A percentile compares a stretch with the other conserved stretches of the same genome.
Conservation (phyloP, 202 grass and related monocot genomes). For the Bolboschoenoplectus hybrid region DNA sequence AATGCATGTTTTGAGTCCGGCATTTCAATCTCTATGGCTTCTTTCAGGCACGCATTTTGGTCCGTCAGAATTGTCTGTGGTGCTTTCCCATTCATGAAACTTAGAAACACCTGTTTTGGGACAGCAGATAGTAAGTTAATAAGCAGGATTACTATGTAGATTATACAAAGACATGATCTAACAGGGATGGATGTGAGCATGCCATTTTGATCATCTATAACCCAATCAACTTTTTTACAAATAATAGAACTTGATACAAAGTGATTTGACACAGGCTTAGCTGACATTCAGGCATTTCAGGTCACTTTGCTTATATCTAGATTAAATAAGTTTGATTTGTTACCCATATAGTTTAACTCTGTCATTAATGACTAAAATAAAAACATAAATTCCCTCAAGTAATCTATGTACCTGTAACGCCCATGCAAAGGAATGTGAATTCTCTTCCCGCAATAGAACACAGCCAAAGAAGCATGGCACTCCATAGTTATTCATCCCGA, state of each 20-base stretch:
- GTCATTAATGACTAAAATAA: neutral
- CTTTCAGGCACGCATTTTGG: conserved; percentile 60
- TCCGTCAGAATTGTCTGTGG: conserved; percentile 65
- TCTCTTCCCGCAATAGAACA: conserved; percentile 54
- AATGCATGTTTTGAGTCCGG: conserved; percentile 67
- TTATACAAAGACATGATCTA: neutral
- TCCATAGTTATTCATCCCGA: conserved; percentile 77
- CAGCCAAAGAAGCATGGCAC: conserved; percentile 58
- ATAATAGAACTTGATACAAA: neutral
- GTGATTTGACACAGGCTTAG: neutral
- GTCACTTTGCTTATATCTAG: neutral
- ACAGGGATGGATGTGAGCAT: neutral
- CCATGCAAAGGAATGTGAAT: conserved; percentile 52
- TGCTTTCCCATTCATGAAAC: conserved; percentile 72
- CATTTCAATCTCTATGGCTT: conserved; percentile 64
- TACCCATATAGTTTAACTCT: neutral
- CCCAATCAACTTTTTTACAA: neutral
- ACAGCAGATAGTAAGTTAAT: conserved; percentile 36
- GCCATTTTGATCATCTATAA: neutral
- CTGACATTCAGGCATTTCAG: neutral
- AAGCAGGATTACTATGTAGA: neutral
- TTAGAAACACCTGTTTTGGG: conserved; percentile 67
- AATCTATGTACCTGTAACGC: conserved; percentile 58
- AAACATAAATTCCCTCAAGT: neutral
- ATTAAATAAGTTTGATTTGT: neutral